Percentiles rank a stretch among this genome's conserved stretches.
Conservation (phyloP, 352 stramenopile genomes). For the Phytopythium vexans region DNA sequence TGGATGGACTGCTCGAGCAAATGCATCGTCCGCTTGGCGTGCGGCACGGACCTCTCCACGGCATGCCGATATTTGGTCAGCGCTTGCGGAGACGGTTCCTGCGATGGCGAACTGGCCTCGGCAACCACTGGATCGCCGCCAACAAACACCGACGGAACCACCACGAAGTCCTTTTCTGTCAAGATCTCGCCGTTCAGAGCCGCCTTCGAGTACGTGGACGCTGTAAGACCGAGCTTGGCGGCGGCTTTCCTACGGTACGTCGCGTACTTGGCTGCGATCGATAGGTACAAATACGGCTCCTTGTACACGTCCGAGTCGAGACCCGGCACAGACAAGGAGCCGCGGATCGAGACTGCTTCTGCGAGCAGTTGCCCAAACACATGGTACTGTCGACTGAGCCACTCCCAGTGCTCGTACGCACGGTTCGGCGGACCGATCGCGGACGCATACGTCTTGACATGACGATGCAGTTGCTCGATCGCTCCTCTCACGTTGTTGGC, state of each 20-base stretch:
- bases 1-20: conserved; percentile 77
- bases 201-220: conserved; percentile 12
- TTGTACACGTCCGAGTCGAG: conserved; percentile 84
- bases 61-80: conserved; percentile 69
- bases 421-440: conserved; percentile 53
- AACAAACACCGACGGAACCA: conserved; percentile 71
- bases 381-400: conserved; percentile 84
- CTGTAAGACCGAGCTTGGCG: conserved; percentile 44
- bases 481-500: conserved; percentile 82
- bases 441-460: conserved; percentile 64
- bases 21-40: conserved; percentile 71
- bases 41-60: conserved; percentile 51
- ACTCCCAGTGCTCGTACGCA: conserved; percentile 82
- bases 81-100: conserved; percentile 46
- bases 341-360: conserved; percentile 68
- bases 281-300: conserved; percentile 86
- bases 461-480: conserved; percentile 79
- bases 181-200: conserved; percentile 17
- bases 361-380: conserved; percentile 83
- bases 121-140: conserved; percentile 67
- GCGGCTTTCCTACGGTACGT: conserved; percentile 71
- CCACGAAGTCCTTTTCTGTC: conserved; percentile 54
- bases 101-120: conserved; percentile 24
- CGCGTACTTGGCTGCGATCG: conserved; percentile 81
- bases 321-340: conserved; percentile 41